These are phyloP conservation scores for Fusarium sp. DNA, from an alignment of 2,329 filamentous ascomycete species.

Conservation along the genomic window DNA sequence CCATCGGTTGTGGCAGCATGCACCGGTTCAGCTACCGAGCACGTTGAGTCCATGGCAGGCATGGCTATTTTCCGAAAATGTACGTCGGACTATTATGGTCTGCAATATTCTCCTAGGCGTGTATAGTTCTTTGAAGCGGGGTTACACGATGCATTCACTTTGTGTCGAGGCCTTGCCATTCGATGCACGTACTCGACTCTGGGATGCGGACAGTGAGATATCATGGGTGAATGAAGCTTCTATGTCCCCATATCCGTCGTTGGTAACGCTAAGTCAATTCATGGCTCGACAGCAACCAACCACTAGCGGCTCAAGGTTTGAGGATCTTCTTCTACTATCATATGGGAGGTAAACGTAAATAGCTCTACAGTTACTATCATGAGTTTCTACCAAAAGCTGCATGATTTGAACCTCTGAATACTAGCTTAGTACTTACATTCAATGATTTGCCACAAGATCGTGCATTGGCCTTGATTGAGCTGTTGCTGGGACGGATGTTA, in stretches of 20 bases:
- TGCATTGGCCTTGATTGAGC: no score
- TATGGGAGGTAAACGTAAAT: not conserved
- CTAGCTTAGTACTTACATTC: no score
- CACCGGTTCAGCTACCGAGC: conserved; percentile 3
- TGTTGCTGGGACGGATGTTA: no score
- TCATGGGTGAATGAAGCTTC: not conserved
- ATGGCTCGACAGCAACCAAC: fast-evolving
- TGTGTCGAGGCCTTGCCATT: conserved; percentile 18
- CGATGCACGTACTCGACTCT: conserved; percentile 5
- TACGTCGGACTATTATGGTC: conserved; percentile 9
- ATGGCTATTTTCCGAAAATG: conserved; percentile 19
- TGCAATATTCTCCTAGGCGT: conserved; percentile 6
- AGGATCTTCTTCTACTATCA: not conserved
- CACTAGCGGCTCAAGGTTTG: not conserved
- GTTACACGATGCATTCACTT: conserved; percentile 18
- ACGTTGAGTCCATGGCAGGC: conserved; percentile 17
- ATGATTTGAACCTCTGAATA: no score
- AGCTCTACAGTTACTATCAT: no score
- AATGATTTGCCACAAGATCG: no score
- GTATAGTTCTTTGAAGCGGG: conserved; percentile 7
- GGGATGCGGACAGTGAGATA: not conserved
- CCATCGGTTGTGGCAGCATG: not conserved
- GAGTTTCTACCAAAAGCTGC: no score
- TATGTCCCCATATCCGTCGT: fast-evolving
- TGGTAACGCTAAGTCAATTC: conserved; percentile 1